Base-by-base conservation (phyloP, 306 rosid genomes). In the Quercus robur region DNA sequence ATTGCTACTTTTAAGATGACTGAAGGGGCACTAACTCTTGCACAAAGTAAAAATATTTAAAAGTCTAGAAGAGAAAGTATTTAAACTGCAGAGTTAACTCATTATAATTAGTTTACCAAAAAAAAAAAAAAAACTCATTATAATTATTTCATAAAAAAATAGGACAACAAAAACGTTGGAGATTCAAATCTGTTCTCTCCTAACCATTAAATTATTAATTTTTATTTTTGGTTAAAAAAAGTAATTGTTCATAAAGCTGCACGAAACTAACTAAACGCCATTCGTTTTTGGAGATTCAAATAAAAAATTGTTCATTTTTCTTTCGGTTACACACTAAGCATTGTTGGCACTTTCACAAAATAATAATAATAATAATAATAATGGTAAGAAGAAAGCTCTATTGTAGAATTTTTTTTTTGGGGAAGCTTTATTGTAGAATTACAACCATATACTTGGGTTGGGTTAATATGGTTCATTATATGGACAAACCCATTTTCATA, bases 401-500 rank as follows among this genome's bases (percentile, higher is more conserved):
- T 33, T 67, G 28, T 26, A 1, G 23, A 31, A 1, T 23, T 23
- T 23, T 23, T 23, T 21, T n/a, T n/a, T n/a, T n/a, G n/a, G n/a
- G n/a, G 25, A 31, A 33, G 25, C 26, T 31, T 67, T 28, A 67
- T 33, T 67, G 28, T 17, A 1, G 23, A 31, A 6, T 64, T 73
- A 31, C 74, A 69, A 18, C 20, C 35, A 49, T 56, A 26, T 30
- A 69, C 51, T 77, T 67, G 2, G 33, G 75, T 28, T 14, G n/a
- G 51, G 71, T 28, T 14, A 18, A 31, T 33, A 30, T 20, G 17
- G 38, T 49, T 8, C 15, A 17, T 73, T 51, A 77, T 71, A 28
- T 64, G 68, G 75, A 76, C 72, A 75, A 13, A 54, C 75, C 61
- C 78, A 80, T 73, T n/a, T 49, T 20, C 69, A 62, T 76, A 75